Percentiles rank a stretch among this genome's conserved stretches.
phyloP scores from a whole-genome alignment of 2,329 filamentous ascomycete species.

The Rugonectria rugulosa region DNA sequence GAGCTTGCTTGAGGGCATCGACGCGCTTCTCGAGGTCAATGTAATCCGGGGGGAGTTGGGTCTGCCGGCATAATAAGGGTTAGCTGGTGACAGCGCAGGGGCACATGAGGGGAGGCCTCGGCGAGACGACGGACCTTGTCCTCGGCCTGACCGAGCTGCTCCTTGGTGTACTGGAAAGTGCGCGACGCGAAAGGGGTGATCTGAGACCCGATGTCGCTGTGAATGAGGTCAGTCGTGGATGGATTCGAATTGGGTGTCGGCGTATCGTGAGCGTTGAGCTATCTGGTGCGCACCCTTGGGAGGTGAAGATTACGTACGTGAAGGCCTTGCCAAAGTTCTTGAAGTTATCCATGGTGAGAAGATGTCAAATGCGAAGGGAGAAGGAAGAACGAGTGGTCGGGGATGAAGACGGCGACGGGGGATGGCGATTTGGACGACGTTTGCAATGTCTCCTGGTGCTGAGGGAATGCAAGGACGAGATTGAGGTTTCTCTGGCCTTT shows the following conservation, averaged over 20 bases:
- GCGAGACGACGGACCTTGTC: slow-evolving; percentile 73
- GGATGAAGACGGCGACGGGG: slow-evolving; percentile 5
- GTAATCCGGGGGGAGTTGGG: slow-evolving; percentile 95
- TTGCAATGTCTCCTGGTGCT: slow-evolving; percentile 18
- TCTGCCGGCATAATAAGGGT: slow-evolving; percentile 59
- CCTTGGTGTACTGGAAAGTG: slow-evolving; percentile 97
- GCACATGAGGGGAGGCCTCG: slow-evolving; percentile 6
- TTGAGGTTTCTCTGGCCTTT: slow-evolving; percentile 29
- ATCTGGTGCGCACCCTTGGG: slow-evolving; percentile 20
- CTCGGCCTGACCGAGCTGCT: slow-evolving; percentile 92
- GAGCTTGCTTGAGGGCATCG: slow-evolving; percentile 94
- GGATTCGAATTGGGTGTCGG: slow-evolving; percentile 28
- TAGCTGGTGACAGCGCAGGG: slow-evolving; percentile 24
- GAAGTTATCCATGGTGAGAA: slow-evolving; percentile 62
- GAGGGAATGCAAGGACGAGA: slow-evolving; percentile 19
- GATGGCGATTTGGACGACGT: slow-evolving; percentile 17
- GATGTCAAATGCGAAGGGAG: too few relatives aligned
- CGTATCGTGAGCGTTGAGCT: slow-evolving; percentile 18
- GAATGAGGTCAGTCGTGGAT: slow-evolving; percentile 23
- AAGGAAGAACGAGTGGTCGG: too few relatives aligned
- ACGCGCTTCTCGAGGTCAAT: slow-evolving; percentile 98
- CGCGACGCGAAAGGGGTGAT: slow-evolving; percentile 93
- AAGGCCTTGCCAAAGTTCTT: slow-evolving; percentile 65
- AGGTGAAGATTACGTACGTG: slow-evolving; percentile 51
- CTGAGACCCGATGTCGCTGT: slow-evolving; percentile 72